Percentiles rank a stretch among this genome's conserved stretches.
Conservation (phyloP, 2,329 filamentous ascomycete species). For the Canariomyces notabilis region DNA sequence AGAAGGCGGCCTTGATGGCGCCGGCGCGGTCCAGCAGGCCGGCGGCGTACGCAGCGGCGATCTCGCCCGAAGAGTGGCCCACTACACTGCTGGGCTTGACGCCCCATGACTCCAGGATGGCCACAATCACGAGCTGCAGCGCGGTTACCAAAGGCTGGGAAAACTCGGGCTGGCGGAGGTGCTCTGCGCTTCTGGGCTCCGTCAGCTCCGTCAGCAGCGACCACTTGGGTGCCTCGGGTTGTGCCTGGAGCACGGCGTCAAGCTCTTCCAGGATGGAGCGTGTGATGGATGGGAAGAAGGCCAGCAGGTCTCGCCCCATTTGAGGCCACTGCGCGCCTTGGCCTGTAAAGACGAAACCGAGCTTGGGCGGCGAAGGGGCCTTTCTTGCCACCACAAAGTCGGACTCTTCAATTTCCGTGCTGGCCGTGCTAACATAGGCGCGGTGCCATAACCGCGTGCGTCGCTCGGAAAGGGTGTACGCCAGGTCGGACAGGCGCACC, state of each 20-base stretch:
- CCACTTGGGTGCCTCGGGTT: slow-evolving; percentile 21
- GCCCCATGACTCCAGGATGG: slow-evolving; percentile 25
- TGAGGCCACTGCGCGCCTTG: slow-evolving; percentile 26
- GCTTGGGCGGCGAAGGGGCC: neutral
- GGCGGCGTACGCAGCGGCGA: slow-evolving; percentile 29
- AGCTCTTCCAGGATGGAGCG: slow-evolving; percentile 10
- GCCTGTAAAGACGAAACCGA: slow-evolving; percentile 25
- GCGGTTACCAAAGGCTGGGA: slow-evolving; percentile 34
- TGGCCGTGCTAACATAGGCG: slow-evolving; percentile 2
- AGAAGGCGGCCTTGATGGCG: slow-evolving; percentile 30
- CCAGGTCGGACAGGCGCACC: slow-evolving; percentile 11
- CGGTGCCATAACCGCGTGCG: slow-evolving; percentile 11
- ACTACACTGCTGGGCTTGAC: slow-evolving; percentile 23
- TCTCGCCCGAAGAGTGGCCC: slow-evolving; percentile 32
- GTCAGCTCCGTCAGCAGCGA: slow-evolving; percentile 15
- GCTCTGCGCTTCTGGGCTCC: slow-evolving; percentile 10
- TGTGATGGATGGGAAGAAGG: slow-evolving; percentile 5
- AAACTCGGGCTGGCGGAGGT: slow-evolving; percentile 25
- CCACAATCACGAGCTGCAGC: slow-evolving; percentile 33
- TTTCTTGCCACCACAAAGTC: slow-evolving; percentile 10
- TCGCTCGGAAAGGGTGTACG: slow-evolving; percentile 19
- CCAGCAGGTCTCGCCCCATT: slow-evolving; percentile 26
- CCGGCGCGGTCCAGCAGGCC: slow-evolving; percentile 22
- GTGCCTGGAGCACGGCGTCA: slow-evolving; percentile 16
- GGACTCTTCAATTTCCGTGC: neutral